Base-by-base conservation (phyloP, 345 rosid species). In the Pugionium cornutum region DNA sequence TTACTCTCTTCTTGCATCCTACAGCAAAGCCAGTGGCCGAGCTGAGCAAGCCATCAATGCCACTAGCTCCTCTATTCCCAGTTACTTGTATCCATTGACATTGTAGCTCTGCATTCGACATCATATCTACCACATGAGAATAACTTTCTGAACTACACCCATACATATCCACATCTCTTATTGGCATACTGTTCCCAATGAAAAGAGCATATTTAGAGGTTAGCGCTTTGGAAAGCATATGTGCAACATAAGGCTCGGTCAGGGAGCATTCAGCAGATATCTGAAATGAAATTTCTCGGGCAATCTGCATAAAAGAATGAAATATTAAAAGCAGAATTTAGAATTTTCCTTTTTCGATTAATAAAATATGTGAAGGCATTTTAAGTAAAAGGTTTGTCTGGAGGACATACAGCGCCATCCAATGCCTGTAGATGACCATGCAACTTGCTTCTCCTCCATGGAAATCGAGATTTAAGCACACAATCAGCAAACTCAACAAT, bases 11-110 rank as follows among this genome's bases (percentile, higher is more conserved):
- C 57, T 84, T 82, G 88, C 92, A 79, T 50, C 98, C 98, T 11
- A 83, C 80, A 54, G 98, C 95, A 78, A 87, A 92, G 77, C 98
- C 98, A 67, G 82, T 42, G 51, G 97, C 95, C 18, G 97, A 81
- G 77, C 98, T 89, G 54, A 92, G 86, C 85, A 92, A 83, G 64
- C 98, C 98, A 64, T 89, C 98, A 76, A 92, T 92, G 60, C 98
- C 98, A 77, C 98, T 92, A 62, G 97, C 98, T 78, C 98, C 98
- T 79, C 97, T 83, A 77, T 92, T 92, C 77, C 89, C 98, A 68
- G 85, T 85, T 65, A 89, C 95, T 31, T 62, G 82, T 75, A 89
- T 78, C 77, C 86, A 72, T 54, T 79, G 87, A 75, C 72, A 83
- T 29, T 81, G 79, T 57, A 80, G 71, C 31, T 83, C 77, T 53